These are phyloP conservation scores for Mucor irregularis DNA, from an alignment of 371 early-diverging fungal genomes.

Conservation along the genomic window DNA sequence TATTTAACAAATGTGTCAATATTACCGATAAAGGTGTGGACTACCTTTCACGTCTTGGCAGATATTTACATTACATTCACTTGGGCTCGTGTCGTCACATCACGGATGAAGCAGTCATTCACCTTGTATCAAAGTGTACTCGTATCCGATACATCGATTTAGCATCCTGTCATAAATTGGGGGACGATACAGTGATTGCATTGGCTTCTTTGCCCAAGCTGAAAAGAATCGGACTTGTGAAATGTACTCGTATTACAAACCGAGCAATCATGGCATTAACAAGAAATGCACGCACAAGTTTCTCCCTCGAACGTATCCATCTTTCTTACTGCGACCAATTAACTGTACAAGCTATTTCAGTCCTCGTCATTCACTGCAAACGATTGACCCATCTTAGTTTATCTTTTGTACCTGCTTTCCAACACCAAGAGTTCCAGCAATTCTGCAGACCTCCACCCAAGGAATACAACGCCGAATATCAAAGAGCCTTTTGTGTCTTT, in stretches of 20 bases:
- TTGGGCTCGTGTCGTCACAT: constrained; percentile 60
- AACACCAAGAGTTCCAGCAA: constrained; percentile 54
- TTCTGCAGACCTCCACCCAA: constrained; percentile 62
- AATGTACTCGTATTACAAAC: constrained; percentile 63
- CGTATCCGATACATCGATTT: constrained; percentile 67
- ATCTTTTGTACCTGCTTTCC: constrained; percentile 62
- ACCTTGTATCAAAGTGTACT: constrained; percentile 56
- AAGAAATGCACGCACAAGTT: constrained; percentile 45
- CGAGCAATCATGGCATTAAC: constrained; percentile 57
- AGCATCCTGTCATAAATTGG: constrained; percentile 57
- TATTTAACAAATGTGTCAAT: constrained; percentile 59
- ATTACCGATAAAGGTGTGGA: constrained; percentile 56
- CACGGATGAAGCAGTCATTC: constrained; percentile 54
- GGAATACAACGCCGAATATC: constrained; percentile 55
- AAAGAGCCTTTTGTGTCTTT: constrained; percentile 65
- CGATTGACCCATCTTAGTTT: constrained; percentile 62
- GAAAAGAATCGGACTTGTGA: constrained; percentile 64
- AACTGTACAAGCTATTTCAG: constrained; percentile 51
- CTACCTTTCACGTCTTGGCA: constrained; percentile 53
- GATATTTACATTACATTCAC: constrained; percentile 63
- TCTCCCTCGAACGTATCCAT: constrained; percentile 64
- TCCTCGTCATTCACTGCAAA: constrained; percentile 54
- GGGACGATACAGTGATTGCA: constrained; percentile 56
- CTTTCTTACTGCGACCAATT: constrained; percentile 60
- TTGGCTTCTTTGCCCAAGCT: constrained; percentile 58